These are phyloP conservation scores for Haberlea rhodopensis DNA, from an alignment of 257 asterid species.

Conservation along the genomic window DNA sequence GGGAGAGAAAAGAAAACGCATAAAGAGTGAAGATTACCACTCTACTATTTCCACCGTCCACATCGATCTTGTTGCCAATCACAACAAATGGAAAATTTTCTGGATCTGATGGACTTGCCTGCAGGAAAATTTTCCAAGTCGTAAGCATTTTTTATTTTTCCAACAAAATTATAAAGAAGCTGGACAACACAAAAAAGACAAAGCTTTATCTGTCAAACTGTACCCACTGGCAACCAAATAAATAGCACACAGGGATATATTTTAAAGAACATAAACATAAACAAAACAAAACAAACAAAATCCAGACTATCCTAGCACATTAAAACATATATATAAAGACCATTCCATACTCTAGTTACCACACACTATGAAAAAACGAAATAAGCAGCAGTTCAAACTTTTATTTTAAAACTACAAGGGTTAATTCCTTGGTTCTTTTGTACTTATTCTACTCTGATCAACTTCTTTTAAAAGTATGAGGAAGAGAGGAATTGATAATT, in stretches of 20 bases:
- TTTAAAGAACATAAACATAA: neutral
- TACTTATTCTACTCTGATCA: neutral
- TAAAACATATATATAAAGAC: constrained; percentile 5
- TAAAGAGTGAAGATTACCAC: constrained; percentile 51
- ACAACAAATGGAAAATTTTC: constrained; percentile 98
- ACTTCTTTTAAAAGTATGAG: neutral
- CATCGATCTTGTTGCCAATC: constrained; percentile 92
- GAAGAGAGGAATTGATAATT: neutral
- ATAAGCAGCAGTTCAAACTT: constrained; percentile 4
- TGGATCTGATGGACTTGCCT: constrained; percentile 98
- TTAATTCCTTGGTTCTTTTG: neutral
- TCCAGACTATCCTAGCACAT: constrained; percentile 1
- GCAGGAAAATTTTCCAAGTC: constrained; percentile 32
- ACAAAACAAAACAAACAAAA: too few relatives aligned
- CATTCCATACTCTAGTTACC: neutral
- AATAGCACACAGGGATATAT: constrained; percentile 1
- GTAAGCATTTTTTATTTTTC: constrained; percentile 17
- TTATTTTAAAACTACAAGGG: constrained; percentile 2
- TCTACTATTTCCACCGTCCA: constrained; percentile 96
- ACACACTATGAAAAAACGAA: neutral
- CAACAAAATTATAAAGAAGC: neutral
- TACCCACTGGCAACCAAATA: constrained; percentile 9
- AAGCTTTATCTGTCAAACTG: constrained; percentile 5
- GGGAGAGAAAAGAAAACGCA: neutral
- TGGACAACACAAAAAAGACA: neutral